A percentile compares a stretch with the other conserved stretches of the same genome.
Conservation (phyloP, 805 yeast genomes). For the Nakazawaea laoshanensis region DNA sequence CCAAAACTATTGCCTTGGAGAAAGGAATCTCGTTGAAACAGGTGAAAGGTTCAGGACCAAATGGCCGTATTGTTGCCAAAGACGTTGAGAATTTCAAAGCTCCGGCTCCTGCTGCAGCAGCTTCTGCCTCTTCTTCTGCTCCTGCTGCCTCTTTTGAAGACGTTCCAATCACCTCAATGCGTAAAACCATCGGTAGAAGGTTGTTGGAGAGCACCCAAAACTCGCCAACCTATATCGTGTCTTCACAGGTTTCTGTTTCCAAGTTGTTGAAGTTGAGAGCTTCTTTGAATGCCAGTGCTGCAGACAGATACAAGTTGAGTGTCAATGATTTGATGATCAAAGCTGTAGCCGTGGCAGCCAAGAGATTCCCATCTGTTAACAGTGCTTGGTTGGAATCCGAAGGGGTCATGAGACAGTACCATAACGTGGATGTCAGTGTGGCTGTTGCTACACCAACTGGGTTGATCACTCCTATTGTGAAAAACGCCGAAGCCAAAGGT, state of each 20-base stretch:
- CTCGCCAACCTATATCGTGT: slow-evolving; percentile 88
- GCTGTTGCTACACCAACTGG: slow-evolving; percentile 99
- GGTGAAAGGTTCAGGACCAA: slow-evolving; percentile 89
- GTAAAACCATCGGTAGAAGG: slow-evolving; percentile 89
- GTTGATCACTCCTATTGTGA: slow-evolving; percentile 91
- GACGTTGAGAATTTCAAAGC: slow-evolving; percentile 75
- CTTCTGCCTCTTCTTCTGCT: slow-evolving; percentile 38
- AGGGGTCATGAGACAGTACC: slow-evolving; percentile 87
- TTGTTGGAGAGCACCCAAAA: slow-evolving; percentile 76
- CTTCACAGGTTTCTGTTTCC: slow-evolving; percentile 78
- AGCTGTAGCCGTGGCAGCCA: slow-evolving; percentile 86
- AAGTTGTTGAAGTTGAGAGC: slow-evolving; percentile 89
- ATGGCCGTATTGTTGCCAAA: slow-evolving; percentile 85
- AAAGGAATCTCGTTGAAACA: slow-evolving; percentile 81
- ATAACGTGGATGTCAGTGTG: slow-evolving; percentile 90
- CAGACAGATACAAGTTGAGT: slow-evolving; percentile 83
- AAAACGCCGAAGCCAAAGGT: slow-evolving; percentile 83
- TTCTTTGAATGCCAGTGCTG: slow-evolving; percentile 75
- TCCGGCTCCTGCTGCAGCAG: slow-evolving; percentile 28
- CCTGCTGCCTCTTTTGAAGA: slow-evolving; percentile 63
- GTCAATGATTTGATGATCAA: slow-evolving; percentile 91
- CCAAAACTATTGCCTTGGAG: slow-evolving; percentile 88
- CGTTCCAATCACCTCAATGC: slow-evolving; percentile 83
- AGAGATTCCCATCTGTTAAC: slow-evolving; percentile 89
- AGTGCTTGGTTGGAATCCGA: slow-evolving; percentile 87